phyloP scores from a whole-genome alignment of 2,329 filamentous ascomycete genomes.

The Aspergillus terreus region DNA sequence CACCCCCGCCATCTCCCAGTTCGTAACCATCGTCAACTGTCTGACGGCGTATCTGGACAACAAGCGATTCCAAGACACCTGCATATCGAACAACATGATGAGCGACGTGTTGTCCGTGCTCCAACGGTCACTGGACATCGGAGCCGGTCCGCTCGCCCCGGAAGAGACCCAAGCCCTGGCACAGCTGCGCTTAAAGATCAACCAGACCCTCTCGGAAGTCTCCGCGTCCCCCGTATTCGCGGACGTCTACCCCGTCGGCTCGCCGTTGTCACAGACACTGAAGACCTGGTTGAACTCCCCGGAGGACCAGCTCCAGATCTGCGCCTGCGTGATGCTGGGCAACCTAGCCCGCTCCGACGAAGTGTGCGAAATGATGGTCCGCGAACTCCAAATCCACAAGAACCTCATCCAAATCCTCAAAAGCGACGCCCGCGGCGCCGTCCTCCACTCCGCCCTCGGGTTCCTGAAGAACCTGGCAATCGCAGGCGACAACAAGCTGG shows the following conservation, averaged over 20 bases:
- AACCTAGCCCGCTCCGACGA: slow-evolving; percentile 45
- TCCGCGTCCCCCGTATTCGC: slow-evolving; percentile 37
- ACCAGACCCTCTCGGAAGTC: slow-evolving; percentile 39
- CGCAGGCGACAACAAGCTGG: slow-evolving; percentile 37
- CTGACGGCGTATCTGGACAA: slow-evolving; percentile 34
- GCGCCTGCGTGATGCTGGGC: slow-evolving; percentile 46
- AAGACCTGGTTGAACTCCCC: slow-evolving; percentile 37
- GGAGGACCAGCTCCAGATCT: slow-evolving; percentile 44
- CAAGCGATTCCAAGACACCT: slow-evolving; percentile 36
- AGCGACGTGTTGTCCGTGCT: slow-evolving; percentile 32
- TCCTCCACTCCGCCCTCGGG: slow-evolving; percentile 43
- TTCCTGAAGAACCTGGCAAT: slow-evolving; percentile 49
- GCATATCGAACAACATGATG: slow-evolving; percentile 31
- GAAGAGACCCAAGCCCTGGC: slow-evolving; percentile 34
- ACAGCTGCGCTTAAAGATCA: slow-evolving; percentile 36
- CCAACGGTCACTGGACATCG: slow-evolving; percentile 25
- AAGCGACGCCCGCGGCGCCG: slow-evolving; percentile 35
- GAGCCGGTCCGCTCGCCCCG: slow-evolving; percentile 20
- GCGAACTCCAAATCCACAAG: slow-evolving; percentile 36
- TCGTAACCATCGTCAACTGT: slow-evolving; percentile 28
- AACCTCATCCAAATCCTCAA: slow-evolving; percentile 39
- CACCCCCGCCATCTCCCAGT: slow-evolving; percentile 27
- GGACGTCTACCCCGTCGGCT: slow-evolving; percentile 36
- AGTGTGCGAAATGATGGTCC: slow-evolving; percentile 40
- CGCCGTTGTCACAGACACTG: slow-evolving; percentile 32